Evolutionary conservation across 768 basidiomycete genomes (phyloP).

Genomic region (Cantharellus anzutake): DNA sequence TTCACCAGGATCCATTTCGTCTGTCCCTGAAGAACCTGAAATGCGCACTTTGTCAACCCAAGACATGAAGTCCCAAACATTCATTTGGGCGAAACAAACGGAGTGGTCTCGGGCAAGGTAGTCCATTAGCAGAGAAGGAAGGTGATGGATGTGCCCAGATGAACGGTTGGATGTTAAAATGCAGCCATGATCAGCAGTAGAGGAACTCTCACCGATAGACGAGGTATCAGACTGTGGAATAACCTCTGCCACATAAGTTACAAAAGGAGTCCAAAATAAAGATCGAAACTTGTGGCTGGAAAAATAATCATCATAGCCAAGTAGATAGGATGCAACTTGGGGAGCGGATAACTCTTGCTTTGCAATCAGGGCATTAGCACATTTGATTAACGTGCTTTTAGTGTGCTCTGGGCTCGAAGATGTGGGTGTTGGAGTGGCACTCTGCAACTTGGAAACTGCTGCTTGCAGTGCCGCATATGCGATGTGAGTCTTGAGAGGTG

Average conservation of each 20-base stretch:
- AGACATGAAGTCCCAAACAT: neutral
- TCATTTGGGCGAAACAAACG: neutral
- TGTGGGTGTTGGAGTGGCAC: constrained; percentile 10
- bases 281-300: constrained; percentile 20
- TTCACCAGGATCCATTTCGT: too few relatives aligned
- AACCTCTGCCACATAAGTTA: constrained; percentile 12
- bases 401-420: constrained; percentile 12
- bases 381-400: constrained; percentile 21
- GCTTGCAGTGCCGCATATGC: constrained; percentile 21
- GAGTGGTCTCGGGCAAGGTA: constrained; percentile 12
- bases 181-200: too few relatives aligned
- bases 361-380: constrained; percentile 20
- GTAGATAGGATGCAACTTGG: constrained; percentile 20
- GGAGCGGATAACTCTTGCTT: constrained; percentile 24
- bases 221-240: neutral
- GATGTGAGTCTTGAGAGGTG: constrained; percentile 24
- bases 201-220: too few relatives aligned
- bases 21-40: neutral
- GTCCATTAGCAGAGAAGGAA: neutral
- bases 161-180: neutral
- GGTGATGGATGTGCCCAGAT: neutral
- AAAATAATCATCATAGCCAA: constrained; percentile 21
- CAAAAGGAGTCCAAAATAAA: constrained; percentile 21
- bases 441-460: constrained; percentile 17
- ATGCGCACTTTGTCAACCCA: neutral